Evolutionary conservation across 306 rosid genomes (phyloP).

Genomic region (Nissolia schottii): DNA sequence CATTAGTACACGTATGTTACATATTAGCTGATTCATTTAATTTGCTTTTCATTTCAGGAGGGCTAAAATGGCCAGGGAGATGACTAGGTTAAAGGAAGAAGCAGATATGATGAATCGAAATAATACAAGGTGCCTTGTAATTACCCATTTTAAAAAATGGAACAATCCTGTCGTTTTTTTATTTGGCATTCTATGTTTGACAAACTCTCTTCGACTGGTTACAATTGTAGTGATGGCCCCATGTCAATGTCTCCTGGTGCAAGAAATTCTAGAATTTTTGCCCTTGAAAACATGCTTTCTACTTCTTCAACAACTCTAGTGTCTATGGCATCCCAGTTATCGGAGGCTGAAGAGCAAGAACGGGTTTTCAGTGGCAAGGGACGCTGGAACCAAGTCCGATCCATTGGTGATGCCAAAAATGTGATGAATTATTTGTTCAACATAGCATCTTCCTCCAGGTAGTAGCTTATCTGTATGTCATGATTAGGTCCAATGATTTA

Average conservation of each 20-base stretch:
- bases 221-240: constrained; percentile 48
- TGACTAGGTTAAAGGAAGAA: constrained; percentile 37
- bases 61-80: constrained; percentile 41
- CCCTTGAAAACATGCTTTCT: constrained; percentile 89
- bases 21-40: neutral
- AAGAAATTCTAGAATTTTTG: constrained; percentile 78
- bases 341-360: constrained; percentile 93
- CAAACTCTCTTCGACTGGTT: neutral
- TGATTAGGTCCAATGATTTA: neutral
- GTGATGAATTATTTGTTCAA: constrained; percentile 79
- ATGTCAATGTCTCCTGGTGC: constrained; percentile 82
- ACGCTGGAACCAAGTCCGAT: constrained; percentile 90
- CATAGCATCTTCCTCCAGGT: constrained; percentile 90
- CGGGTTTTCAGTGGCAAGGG: constrained; percentile 82
- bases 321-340: constrained; percentile 92
- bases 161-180: constrained; percentile 5
- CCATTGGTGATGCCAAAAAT: constrained; percentile 82
- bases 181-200: constrained; percentile 9
- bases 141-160: neutral
- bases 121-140: constrained; percentile 22
- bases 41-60: constrained; percentile 27
- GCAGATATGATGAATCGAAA: constrained; percentile 27
- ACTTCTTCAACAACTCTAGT: constrained; percentile 79
- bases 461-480: constrained; percentile 10
- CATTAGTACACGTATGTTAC: neutral